Conservation (phyloP, 805 yeast species). For the Wickerhamiella australiensis region DNA sequence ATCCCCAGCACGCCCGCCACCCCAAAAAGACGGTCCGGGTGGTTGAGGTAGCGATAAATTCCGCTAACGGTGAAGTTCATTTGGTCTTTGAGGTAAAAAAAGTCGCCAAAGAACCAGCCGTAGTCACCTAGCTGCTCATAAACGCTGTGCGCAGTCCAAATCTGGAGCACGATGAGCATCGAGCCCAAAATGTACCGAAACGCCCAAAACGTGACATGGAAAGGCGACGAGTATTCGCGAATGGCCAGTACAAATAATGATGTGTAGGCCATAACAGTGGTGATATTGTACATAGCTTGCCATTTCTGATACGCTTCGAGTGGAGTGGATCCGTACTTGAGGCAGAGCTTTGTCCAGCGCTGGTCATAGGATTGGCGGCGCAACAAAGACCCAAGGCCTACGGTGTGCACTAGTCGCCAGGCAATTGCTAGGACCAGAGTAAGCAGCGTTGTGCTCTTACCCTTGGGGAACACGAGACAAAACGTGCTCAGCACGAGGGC, state of each 20-base stretch:
- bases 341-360: conserved; percentile 50
- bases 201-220: conserved; percentile 29
- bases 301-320: conserved; percentile 59
- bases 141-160: conserved; percentile 59
- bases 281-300: conserved; percentile 49
- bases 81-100: conserved; percentile 45
- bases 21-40: conserved; percentile 71
- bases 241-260: conserved; percentile 33
- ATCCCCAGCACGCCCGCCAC: conserved; percentile 70
- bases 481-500: conserved; percentile 24
- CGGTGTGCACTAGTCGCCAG: conserved; percentile 40
- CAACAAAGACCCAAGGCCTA: conserved; percentile 40
- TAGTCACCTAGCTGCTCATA: conserved; percentile 62
- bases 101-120: conserved; percentile 89
- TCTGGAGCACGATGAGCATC: conserved; percentile 44
- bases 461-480: conserved; percentile 26
- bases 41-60: conserved; percentile 66
- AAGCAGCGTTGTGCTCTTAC: conserved; percentile 8
- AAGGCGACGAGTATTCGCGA: conserved; percentile 23
- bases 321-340: conserved; percentile 52
- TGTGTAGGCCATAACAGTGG: conserved; percentile 45
- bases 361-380: conserved; percentile 48
- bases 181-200: conserved; percentile 49
- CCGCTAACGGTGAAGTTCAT: conserved; percentile 60
- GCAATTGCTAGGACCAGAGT: conserved; percentile 33